Percentiles rank a stretch among this genome's conserved stretches.
These are phyloP conservation scores for Penicillium aurantiogriseum DNA, from an alignment of 2,329 filamentous ascomycete species.

Conservation along the genomic window DNA sequence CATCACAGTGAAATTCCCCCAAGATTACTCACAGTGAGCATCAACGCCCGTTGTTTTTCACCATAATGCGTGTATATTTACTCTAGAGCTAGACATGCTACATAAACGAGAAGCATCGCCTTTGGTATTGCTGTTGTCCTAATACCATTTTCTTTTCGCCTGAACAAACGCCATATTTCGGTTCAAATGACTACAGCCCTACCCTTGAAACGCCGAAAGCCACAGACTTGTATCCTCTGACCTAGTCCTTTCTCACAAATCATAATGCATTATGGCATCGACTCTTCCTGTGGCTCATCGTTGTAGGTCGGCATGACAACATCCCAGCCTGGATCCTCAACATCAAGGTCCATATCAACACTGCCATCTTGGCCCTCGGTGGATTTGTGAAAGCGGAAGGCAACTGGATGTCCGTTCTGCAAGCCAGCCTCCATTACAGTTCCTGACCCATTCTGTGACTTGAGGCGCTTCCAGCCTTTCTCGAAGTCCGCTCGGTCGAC, in stretches of 20 bases:
- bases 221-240: neutral
- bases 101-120: neutral
- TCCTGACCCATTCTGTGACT: constrained; percentile 11
- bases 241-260: neutral
- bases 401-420: constrained; percentile 32
- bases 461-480: constrained; percentile 51
- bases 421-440: constrained; percentile 32
- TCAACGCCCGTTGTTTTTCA: neutral
- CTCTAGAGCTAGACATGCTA: neutral
- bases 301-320: constrained; percentile 37
- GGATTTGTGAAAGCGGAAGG: constrained; percentile 36
- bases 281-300: constrained; percentile 31
- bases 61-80: neutral
- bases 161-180: neutral
- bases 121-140: neutral
- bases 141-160: neutral
- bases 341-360: constrained; percentile 26
- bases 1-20: neutral
- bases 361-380: constrained; percentile 19
- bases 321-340: constrained; percentile 39
- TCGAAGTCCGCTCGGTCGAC: constrained; percentile 49
- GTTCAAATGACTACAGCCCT: neutral
- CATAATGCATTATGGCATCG: neutral
- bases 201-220: neutral
- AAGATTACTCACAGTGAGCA: neutral